A percentile compares a stretch with the other conserved stretches of the same genome.
Evolutionary conservation across 495 filamentous ascomycete genomes (phyloP).

Genomic region (Podospora didyma): DNA sequence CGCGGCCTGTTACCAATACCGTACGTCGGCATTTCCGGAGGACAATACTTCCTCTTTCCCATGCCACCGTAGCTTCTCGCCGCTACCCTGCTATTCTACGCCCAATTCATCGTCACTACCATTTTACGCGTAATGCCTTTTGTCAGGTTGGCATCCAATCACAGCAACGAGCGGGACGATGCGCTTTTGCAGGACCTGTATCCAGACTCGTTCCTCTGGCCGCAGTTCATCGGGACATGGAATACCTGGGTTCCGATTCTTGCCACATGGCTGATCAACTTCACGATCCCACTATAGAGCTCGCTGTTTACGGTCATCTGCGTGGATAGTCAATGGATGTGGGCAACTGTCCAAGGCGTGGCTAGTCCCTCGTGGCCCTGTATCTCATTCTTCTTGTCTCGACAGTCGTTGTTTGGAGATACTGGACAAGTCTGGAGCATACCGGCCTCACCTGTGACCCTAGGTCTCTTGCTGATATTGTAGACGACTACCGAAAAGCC

Average conservation of each 20-base stretch:
- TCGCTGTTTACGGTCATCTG: conserved; percentile 43
- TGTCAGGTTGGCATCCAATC: conserved; percentile 62
- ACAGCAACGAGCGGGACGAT: conserved; percentile 41
- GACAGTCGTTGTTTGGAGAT: conserved; percentile 46
- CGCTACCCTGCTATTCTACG: conserved; percentile 66
- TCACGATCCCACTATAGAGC: conserved; percentile 45
- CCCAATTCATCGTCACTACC: conserved; percentile 67
- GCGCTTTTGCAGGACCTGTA: conserved; percentile 52
- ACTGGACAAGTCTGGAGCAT: conserved; percentile 44
- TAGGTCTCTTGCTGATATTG: conserved; percentile 71
- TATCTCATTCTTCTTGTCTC: conserved; percentile 65
- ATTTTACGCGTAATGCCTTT: conserved; percentile 75
- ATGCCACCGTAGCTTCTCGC: conserved; percentile 79
- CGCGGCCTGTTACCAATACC: conserved; percentile 61
- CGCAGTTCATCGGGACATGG: conserved; percentile 40
- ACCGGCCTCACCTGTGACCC: conserved; percentile 86
- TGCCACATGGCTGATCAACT: conserved; percentile 42
- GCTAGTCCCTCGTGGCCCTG: conserved; percentile 71
- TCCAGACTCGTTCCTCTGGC: conserved; percentile 47
- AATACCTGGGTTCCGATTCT: conserved; percentile 41
- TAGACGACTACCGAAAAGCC: conserved; percentile 57
- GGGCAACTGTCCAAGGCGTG: conserved; percentile 73
- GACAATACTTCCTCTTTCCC: conserved; percentile 77
- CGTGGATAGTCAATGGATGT: conserved; percentile 57
- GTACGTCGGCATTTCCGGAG: conserved; percentile 61